Percentiles rank a stretch among this genome's conserved stretches.
Conservation (phyloP, 108 stramenopile genomes). For the Stephanodiscus triporus region DNA sequence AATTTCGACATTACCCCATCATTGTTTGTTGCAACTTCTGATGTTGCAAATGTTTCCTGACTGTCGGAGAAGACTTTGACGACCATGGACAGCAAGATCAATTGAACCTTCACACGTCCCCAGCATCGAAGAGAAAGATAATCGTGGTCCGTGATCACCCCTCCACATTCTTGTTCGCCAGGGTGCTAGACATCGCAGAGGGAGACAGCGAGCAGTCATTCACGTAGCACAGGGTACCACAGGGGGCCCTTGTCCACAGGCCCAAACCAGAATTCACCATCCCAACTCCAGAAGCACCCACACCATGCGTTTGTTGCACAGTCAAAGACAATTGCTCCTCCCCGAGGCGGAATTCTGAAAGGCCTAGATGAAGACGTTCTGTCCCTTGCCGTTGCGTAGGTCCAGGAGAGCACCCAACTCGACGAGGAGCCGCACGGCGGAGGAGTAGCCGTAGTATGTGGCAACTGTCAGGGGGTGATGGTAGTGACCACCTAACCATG, state of each 20-base stretch:
- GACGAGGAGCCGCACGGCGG: slow-evolving; percentile 25
- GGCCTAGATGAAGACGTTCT: slow-evolving; percentile 27
- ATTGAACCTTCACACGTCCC: slow-evolving; percentile 7
- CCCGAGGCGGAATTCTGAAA: slow-evolving; percentile 36
- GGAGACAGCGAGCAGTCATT: slow-evolving; percentile 12
- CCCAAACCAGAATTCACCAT: slow-evolving; percentile 26
- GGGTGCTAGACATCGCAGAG: slow-evolving; percentile 19
- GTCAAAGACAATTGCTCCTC: slow-evolving; percentile 13
- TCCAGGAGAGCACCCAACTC: slow-evolving; percentile 30
- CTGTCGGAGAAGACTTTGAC: neutral
- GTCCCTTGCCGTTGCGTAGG: slow-evolving; percentile 36
- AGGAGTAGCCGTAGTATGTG: slow-evolving; percentile 39
- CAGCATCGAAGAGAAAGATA: slow-evolving; percentile 16
- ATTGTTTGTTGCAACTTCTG: neutral
- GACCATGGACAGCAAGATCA: slow-evolving; percentile 21
- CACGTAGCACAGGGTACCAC: slow-evolving; percentile 26
- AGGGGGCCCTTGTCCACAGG: slow-evolving; percentile 10
- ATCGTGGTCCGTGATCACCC: slow-evolving; percentile 39
- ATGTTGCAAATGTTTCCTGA: neutral
- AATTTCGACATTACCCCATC: neutral
- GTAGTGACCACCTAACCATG: slow-evolving; percentile 14
- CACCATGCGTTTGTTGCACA: slow-evolving; percentile 35
- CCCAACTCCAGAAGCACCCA: slow-evolving; percentile 28
- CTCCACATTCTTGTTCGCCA: slow-evolving; percentile 27
- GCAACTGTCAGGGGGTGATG: slow-evolving; percentile 41